Conservation (phyloP, 176 grass and related monocot species). For the Triticum timopheevii region DNA sequence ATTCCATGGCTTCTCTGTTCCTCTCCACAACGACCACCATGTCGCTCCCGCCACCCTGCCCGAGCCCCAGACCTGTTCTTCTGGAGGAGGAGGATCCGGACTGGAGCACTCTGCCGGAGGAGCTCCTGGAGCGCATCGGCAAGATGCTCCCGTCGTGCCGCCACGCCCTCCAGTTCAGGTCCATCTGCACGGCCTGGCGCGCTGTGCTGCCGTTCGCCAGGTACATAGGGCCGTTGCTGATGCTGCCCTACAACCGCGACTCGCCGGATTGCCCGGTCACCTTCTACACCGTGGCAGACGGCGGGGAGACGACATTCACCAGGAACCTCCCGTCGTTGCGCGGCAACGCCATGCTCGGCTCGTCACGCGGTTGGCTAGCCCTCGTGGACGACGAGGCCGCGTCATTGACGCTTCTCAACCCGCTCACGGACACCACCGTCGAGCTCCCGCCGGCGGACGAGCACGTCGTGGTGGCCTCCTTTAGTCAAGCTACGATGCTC, state of each 20-base stretch:
- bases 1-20: no score
- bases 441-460: not conserved
- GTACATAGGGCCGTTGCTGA: not conserved
- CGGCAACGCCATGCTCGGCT: not conserved
- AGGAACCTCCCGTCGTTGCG: not conserved
- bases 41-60: no score
- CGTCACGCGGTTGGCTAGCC: slow-evolving; percentile 7
- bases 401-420: slow-evolving; percentile 22
- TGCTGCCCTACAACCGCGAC: not conserved
- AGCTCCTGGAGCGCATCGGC: not conserved
- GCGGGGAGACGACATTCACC: not conserved
- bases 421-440: not conserved
- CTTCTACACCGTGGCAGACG: not conserved
- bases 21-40: no score
- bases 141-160: not conserved
- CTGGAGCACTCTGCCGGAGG: not conserved
- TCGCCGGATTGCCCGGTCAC: not conserved
- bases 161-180: not conserved
- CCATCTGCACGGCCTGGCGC: not conserved
- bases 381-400: slow-evolving; percentile 21
- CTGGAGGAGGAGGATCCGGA: not conserved
- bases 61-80: no score
- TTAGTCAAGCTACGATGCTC: no score
- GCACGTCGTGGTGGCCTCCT: not conserved
- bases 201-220: not conserved